phyloP scores from a whole-genome alignment of 2,329 filamentous ascomycete genomes.

The Pseudogymnoascus pannorum region DNA sequence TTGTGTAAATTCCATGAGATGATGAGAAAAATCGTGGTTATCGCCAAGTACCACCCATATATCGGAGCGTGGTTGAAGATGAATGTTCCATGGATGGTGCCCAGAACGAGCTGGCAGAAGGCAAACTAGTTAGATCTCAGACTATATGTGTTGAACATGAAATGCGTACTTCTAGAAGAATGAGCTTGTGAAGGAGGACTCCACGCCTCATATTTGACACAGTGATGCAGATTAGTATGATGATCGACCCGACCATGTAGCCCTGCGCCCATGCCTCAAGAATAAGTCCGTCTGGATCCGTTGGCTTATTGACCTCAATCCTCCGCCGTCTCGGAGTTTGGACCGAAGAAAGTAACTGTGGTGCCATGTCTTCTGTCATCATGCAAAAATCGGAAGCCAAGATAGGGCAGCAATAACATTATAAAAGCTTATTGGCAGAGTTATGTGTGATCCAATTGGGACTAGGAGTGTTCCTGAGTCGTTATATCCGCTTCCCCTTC shows the following conservation, averaged over 20 bases:
- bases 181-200: conserved; percentile 43
- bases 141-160: neutral
- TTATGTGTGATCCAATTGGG: too few species aligned
- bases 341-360: too few species aligned
- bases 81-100: conserved; percentile 50
- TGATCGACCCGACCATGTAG: conserved; percentile 40
- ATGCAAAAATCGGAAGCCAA: too few species aligned
- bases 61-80: conserved; percentile 47
- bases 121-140: neutral
- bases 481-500: too few species aligned
- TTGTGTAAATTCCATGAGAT: too few species aligned
- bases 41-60: conserved; percentile 58
- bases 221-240: conserved; percentile 42
- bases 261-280: conserved; percentile 39
- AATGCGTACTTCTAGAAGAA: conserved; percentile 38
- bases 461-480: too few species aligned
- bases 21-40: conserved; percentile 53
- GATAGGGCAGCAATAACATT: too few species aligned
- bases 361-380: too few species aligned
- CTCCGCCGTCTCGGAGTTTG: conserved; percentile 17
- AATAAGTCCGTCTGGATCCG: conserved; percentile 27
- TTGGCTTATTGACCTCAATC: conserved; percentile 18
- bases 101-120: conserved; percentile 42
- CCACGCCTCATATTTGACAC: conserved; percentile 41
- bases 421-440: too few species aligned